Base-by-base conservation (phyloP, 768 basidiomycete genomes). In the Coprinopsis marcescibilis region DNA sequence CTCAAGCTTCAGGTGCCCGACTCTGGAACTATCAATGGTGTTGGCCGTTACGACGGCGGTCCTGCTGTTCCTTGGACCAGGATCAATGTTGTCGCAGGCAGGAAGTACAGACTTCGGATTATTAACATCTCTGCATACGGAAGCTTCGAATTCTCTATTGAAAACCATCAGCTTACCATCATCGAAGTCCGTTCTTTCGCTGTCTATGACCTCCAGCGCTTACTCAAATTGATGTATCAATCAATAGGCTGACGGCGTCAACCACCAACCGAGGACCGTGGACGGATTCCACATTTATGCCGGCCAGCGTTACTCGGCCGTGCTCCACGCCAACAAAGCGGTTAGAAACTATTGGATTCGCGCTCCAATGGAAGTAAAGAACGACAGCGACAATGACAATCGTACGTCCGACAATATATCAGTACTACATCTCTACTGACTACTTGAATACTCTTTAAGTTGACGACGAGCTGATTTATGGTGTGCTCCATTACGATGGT, bases 81-180 rank as follows among this genome's bases (percentile, higher is more conserved):
- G 5, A 55, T 74, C 49, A 66, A 69, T 44, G 75, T 80, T 35
- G 48, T 57, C 2, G 43, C 47, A 0, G 72, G 70, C 11, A 65
- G 65, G 43, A 65, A 75, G 30, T 80, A 80, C 56, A 72, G 80
- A 33, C 71, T 81, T 63, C 75, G 78, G 10, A 45, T 81, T 10
- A 58, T 81, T 54, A 70, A 70, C 43, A 67, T 65, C 20, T 74
- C 76, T 14, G 77, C 77, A 44, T 64, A 70, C 29, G 66, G 67
- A 8, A 62, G 60, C 25, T 71, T 69, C 60, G 59, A 53, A 2
- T 63, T 72, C 50, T 69, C 66, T 0, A 56, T 72, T 19, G 67
- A 69, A 15, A 58, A 65, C 2, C 62, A 66, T 34, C 36, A 19
- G 0, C 14, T 50, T 7, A 32, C 51, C 3, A 40, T 63, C 46